Conservation (phyloP, 352 stramenopile species). For the Phytophthora ohioensis region DNA sequence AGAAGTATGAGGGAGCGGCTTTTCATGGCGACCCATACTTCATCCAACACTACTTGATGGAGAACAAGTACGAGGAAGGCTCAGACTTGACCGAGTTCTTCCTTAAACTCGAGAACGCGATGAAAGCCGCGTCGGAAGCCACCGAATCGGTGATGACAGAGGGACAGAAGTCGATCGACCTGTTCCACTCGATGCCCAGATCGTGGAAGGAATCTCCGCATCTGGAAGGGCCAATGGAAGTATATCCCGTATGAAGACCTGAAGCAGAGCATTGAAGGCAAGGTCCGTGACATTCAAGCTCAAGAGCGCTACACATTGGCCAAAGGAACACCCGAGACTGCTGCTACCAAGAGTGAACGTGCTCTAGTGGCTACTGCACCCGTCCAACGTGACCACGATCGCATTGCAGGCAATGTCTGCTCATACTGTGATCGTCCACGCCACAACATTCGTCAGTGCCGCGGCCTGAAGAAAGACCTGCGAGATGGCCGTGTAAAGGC, state of each 20-base stretch:
- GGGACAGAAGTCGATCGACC: not conserved
- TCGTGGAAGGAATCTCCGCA: not conserved
- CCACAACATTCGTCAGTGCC: slow-evolving; percentile 5
- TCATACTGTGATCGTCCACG: slow-evolving; percentile 7
- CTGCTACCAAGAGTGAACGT: not conserved
- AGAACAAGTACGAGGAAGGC: too few species aligned
- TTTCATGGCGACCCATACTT: too few species aligned
- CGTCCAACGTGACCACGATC: not conserved
- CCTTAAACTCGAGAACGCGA: too few species aligned
- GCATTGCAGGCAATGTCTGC: not conserved
- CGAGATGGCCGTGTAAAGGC: too few species aligned
- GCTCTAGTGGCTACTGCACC: not conserved
- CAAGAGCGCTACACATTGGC: too few species aligned
- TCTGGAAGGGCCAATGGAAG: not conserved
- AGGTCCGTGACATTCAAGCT: too few species aligned
- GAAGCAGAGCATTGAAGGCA: not conserved
- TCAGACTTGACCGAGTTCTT: too few species aligned
- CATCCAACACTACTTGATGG: too few species aligned
- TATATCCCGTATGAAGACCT: not conserved
- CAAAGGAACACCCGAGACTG: too few species aligned
- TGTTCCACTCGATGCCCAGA: slow-evolving; percentile 7
- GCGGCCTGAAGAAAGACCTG: not conserved
- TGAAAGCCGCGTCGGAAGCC: too few species aligned
- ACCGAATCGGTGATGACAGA: too few species aligned
- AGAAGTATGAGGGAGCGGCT: too few species aligned